These are phyloP conservation scores for Amanita pseudoporphyria DNA, from an alignment of 768 basidiomycete species.

Conservation along the genomic window DNA sequence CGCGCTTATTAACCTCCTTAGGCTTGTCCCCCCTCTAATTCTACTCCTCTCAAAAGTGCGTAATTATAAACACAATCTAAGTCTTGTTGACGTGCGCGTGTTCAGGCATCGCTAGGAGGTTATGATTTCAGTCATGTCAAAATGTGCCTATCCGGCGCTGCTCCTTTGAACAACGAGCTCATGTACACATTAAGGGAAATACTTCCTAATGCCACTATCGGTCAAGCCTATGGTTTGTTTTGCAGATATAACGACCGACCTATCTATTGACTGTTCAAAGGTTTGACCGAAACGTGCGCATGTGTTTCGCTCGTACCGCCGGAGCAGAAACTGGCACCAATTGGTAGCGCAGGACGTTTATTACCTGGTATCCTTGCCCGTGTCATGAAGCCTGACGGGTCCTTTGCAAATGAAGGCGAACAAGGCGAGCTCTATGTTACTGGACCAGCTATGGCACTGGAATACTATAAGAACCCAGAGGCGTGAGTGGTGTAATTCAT, in stretches of 20 bases:
- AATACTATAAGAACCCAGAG: no score
- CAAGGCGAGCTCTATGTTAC: slow-evolving; percentile 53
- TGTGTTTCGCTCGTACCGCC: slow-evolving; percentile 38
- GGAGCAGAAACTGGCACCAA: slow-evolving; percentile 32
- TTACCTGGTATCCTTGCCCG: slow-evolving; percentile 48
- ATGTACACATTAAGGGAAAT: no score
- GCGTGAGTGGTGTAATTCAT: slow-evolving; percentile 17
- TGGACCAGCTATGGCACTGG: slow-evolving; percentile 50
- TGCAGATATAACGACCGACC: slow-evolving; percentile 35
- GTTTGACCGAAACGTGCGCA: no score
- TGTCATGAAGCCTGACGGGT: no score
- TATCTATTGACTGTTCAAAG: no score
- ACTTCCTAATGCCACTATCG: no score
- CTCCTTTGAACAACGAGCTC: no score
- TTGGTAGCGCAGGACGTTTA: slow-evolving; percentile 50
- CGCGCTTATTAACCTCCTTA: slow-evolving; percentile 14
- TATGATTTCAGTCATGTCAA: slow-evolving; percentile 44
- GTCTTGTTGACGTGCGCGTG: neutral
- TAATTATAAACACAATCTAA: no score
- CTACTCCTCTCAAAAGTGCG: slow-evolving; percentile 30
- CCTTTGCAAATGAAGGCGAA: no score
- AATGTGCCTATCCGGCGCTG: slow-evolving; percentile 49
- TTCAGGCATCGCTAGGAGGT: slow-evolving; percentile 13
- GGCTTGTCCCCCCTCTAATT: slow-evolving; percentile 57
- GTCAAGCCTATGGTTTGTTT: slow-evolving; percentile 50